phyloP scores from a whole-genome alignment of 176 grass and related monocot genomes.

The Musa troglodytarum region DNA sequence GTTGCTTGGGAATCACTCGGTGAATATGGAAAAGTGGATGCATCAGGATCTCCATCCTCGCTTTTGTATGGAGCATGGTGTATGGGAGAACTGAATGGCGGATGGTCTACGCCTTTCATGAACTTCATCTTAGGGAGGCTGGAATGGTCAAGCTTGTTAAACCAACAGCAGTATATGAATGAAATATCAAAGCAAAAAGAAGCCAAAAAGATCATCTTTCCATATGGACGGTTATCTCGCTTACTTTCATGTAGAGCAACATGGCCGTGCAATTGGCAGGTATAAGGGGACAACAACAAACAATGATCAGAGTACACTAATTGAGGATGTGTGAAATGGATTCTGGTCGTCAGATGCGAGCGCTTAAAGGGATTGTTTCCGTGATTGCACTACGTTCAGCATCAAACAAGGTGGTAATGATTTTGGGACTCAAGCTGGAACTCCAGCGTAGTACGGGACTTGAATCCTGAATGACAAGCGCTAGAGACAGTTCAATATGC shows the following conservation, averaged over 20 bases:
- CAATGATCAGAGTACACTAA: too few relatives aligned
- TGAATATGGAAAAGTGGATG: constrained; percentile 46
- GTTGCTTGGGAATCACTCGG: constrained; percentile 34
- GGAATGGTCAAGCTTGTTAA: constrained; percentile 18
- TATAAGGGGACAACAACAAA: too few relatives aligned
- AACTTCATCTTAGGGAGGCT: constrained; percentile 55
- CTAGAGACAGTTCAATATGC: too few relatives aligned
- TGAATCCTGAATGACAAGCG: background rate
- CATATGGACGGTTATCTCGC: background rate
- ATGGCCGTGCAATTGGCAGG: too few relatives aligned
- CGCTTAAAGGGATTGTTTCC: background rate
- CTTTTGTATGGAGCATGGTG: constrained; percentile 28
- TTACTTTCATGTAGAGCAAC: too few relatives aligned
- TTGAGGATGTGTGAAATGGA: too few relatives aligned
- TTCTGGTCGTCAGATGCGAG: background rate
- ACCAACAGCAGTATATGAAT: background rate
- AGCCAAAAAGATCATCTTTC: too few relatives aligned
- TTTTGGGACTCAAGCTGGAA: background rate
- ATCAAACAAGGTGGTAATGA: too few relatives aligned
- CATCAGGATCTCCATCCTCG: constrained; percentile 42
- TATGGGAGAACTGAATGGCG: constrained; percentile 29
- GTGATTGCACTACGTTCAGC: too few relatives aligned
- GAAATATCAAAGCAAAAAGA: background rate
- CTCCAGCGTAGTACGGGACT: background rate
- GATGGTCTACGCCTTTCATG: constrained; percentile 32